These are phyloP conservation scores for Barnettozyma sp. DNA, from an alignment of 805 yeast genomes.

Conservation along the genomic window DNA sequence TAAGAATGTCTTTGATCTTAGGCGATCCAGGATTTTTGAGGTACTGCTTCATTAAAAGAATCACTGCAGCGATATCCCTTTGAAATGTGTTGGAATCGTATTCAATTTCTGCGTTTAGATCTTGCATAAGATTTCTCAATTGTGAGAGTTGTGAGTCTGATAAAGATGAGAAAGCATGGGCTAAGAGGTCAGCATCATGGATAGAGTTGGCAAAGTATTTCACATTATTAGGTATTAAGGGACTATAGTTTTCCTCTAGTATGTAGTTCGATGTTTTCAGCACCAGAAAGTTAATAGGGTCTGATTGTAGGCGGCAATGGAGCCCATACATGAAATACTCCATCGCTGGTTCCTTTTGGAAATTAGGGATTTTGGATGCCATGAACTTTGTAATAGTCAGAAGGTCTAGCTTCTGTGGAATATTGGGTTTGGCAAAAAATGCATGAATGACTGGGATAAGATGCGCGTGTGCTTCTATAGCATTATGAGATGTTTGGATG, in stretches of 20 bases:
- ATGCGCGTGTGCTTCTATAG: constrained; percentile 1
- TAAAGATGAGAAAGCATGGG: constrained; percentile 1
- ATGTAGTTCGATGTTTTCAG: background rate
- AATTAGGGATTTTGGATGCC: constrained; percentile 1
- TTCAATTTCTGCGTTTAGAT: background rate
- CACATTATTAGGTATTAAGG: constrained; percentile 6
- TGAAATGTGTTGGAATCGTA: background rate
- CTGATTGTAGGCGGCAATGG: constrained; percentile 10
- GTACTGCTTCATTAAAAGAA: constrained; percentile 4
- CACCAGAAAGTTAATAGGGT: constrained; percentile 8
- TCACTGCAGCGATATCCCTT: constrained; percentile 1
- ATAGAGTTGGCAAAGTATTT: constrained; percentile 8
- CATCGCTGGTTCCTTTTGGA: background rate
- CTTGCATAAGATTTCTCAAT: constrained; percentile 1
- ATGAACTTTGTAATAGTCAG: constrained; percentile 3
- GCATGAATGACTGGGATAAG: constrained; percentile 10
- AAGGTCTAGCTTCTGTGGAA: constrained; percentile 6
- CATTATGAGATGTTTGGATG: constrained; percentile 4
- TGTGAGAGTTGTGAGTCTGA: background rate
- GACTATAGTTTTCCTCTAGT: background rate
- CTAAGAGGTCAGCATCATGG: constrained; percentile 7
- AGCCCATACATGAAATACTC: constrained; percentile 9
- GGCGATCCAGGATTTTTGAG: constrained; percentile 4
- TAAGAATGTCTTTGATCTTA: background rate
- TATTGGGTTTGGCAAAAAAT: constrained; percentile 4